phyloP scores from a whole-genome alignment of 2,329 filamentous ascomycete species.

The Microcera coccophila region DNA sequence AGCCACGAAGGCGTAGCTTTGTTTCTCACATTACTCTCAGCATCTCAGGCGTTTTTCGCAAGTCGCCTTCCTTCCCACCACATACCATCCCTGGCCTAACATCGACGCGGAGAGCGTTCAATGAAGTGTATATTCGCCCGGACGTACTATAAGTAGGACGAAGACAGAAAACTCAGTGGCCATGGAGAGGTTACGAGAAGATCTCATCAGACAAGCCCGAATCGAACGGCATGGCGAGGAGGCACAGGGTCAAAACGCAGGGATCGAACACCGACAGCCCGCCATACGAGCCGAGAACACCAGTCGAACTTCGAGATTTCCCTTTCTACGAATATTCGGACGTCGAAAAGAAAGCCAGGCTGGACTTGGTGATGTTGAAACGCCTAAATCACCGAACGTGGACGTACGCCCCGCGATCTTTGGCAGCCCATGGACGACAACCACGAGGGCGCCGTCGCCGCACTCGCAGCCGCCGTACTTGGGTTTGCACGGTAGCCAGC shows the following conservation, averaged over 20 bases:
- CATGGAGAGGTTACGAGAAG: conserved; percentile 32
- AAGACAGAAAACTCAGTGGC: no score
- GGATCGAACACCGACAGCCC: conserved; percentile 11
- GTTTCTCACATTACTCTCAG: neutral
- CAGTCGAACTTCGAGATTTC: conserved; percentile 1
- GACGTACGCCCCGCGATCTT: conserved; percentile 18
- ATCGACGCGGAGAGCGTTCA: no score
- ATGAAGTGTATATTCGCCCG: no score
- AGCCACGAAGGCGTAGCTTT: neutral
- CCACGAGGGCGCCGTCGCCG: conserved; percentile 19
- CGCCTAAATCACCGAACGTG: conserved; percentile 47
- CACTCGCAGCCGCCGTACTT: neutral
- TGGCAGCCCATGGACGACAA: conserved; percentile 7
- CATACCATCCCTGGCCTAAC: no score
- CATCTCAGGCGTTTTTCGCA: no score
- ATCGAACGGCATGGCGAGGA: conserved; percentile 22
- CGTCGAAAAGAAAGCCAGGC: conserved; percentile 16
- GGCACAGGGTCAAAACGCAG: conserved; percentile 5
- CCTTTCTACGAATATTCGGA: conserved; percentile 14
- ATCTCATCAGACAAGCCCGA: conserved; percentile 32
- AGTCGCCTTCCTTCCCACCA: no score
- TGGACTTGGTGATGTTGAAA: conserved; percentile 31
- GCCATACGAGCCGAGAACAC: conserved; percentile 7
- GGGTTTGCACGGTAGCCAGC: neutral
- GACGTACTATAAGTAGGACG: no score